A percentile compares a stretch with the other conserved stretches of the same genome.
phyloP scores from a whole-genome alignment of 2,329 filamentous ascomycete genomes.

The Botryotinia convoluta region DNA sequence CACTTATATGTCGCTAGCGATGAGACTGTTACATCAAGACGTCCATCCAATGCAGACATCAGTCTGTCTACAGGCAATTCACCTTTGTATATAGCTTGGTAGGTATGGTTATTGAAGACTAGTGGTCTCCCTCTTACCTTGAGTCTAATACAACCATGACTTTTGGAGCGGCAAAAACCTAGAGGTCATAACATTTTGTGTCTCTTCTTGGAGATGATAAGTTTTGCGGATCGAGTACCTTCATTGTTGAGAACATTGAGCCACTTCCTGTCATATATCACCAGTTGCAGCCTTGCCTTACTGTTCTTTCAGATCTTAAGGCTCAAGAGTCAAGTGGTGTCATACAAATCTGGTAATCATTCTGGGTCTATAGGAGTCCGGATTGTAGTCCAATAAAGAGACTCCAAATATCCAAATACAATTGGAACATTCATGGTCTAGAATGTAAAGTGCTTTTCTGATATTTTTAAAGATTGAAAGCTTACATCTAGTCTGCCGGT shows the following conservation, averaged over 20 bases:
- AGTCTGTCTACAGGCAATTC: neutral
- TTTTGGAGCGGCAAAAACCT: accelerated
- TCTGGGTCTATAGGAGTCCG: neutral
- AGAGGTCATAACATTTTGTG: neutral
- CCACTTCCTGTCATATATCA: neutral
- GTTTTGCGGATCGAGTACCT: neutral
- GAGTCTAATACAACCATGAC: accelerated
- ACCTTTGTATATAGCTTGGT: neutral
- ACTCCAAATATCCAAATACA: neutral
- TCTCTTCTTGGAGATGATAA: neutral
- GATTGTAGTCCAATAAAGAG: neutral
- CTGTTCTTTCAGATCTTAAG: neutral
- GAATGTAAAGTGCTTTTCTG: neutral
- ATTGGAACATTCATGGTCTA: neutral
- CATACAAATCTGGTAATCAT: neutral
- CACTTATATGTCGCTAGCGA: neutral
- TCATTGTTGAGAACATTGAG: neutral
- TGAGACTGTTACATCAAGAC: neutral
- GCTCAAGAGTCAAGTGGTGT: neutral
- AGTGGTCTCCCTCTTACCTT: neutral
- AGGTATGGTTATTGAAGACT: neutral
- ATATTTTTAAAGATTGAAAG: neutral
- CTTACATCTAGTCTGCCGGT: neutral
- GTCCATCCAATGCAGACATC: neutral
- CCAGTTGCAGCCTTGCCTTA: neutral